Base-by-base conservation (phyloP, 192 early-diverging fungal species). In the Spizellomyces punctatus region DNA sequence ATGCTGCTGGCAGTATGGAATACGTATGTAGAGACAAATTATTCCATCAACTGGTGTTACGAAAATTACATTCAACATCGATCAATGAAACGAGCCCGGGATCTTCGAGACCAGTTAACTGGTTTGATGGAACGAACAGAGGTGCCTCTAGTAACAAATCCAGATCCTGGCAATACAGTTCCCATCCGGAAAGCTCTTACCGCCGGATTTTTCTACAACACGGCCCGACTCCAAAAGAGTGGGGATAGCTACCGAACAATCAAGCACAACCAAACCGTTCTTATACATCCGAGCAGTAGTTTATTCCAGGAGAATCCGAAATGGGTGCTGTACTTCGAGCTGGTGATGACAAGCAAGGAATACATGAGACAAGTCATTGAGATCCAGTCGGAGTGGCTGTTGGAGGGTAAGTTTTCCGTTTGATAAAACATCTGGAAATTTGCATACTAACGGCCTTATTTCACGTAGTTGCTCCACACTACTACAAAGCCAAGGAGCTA, bases 31-130 rank as follows among this genome's bases (percentile, higher is more conserved):
- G 86, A 88, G 64, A 92, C 94, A 6, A 92, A 93, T 62, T 99
- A 93, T 78, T 94, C 92, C 58, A 91, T 91, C 73, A 86, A 91
- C 66, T 99, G 96, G 96, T 99, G 97, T 81, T 91, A 91, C 76
- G 97, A 99, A 72, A 98, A 99, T 77, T 99, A 91, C 82, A 90
- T 99, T 63, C 95, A 98, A 73, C 88, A 94, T 67, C 84, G 93
- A 17, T 92, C 96, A 41, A 89, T 99, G 88, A 90, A 90, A 44
- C 86, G 93, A 16, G 96, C 93, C 4, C 88, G 93, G 66, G 94
- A 96, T 76, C 85, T 99, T 21, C 89, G 97, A 4, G 96, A 99
- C 67, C 97, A 99, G 80, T 84, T 99, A 63, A 85, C 95, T 14
- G 88, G 88, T 6, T 78, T 99, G 47, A 91, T 97, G 88, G 97